phyloP scores from a whole-genome alignment of 2,329 filamentous ascomycete species.

The Venturia carpophila region DNA sequence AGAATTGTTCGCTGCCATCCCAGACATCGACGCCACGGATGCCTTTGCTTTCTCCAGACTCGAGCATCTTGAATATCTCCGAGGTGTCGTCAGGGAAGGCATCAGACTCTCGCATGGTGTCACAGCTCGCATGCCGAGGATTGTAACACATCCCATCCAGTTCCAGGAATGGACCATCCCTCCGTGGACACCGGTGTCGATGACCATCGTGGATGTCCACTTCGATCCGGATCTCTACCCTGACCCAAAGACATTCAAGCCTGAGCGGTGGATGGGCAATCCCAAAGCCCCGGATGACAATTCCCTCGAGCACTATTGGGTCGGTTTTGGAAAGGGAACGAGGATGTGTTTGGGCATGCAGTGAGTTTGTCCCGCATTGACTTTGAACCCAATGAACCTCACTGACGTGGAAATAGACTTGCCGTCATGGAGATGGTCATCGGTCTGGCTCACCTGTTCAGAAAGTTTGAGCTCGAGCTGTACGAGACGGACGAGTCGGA shows the following conservation, averaged over 20 bases:
- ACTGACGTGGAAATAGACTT: conserved; percentile 30
- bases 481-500: conserved; percentile 18
- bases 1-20: conserved; percentile 18
- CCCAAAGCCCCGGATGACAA: conserved; percentile 27
- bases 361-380: too few species aligned
- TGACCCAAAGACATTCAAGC: conserved; percentile 17
- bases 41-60: conserved; percentile 22
- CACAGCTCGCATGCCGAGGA: conserved; percentile 22
- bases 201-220: conserved; percentile 29
- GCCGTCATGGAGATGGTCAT: conserved; percentile 18
- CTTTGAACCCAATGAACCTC: too few species aligned
- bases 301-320: conserved; percentile 45
- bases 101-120: conserved; percentile 28
- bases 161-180: conserved; percentile 21
- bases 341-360: conserved; percentile 60
- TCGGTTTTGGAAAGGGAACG: conserved; percentile 56
- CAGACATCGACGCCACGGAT: conserved; percentile 21
- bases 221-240: conserved; percentile 19
- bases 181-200: conserved; percentile 20
- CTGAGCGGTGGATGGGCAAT: conserved; percentile 49
- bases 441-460: conserved; percentile 16
- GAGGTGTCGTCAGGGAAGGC: conserved; percentile 29
- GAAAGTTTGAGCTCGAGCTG: conserved; percentile 17
- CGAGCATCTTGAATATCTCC: conserved; percentile 28
- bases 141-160: conserved; percentile 19